phyloP scores from a whole-genome alignment of 352 stramenopile species.

The Globisporangium spinosum region DNA sequence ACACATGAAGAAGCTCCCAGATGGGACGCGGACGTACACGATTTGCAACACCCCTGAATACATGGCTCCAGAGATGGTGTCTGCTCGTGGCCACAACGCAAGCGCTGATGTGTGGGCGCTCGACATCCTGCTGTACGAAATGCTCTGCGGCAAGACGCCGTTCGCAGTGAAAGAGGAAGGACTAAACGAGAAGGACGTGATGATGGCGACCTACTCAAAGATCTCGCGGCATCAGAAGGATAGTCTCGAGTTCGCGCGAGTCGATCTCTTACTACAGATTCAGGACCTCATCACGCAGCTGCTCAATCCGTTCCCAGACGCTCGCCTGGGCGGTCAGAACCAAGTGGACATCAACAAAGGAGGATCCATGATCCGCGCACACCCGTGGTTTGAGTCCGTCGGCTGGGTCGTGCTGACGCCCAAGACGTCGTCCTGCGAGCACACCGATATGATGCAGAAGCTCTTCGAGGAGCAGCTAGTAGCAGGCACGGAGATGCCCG shows the following conservation, averaged over 20 bases:
- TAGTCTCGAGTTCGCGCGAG: constrained; percentile 42
- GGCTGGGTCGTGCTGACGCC: constrained; percentile 77
- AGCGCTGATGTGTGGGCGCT: constrained; percentile 85
- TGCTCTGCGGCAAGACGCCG: constrained; percentile 83
- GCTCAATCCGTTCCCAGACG: constrained; percentile 68
- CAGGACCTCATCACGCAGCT: constrained; percentile 62
- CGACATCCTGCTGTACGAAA: constrained; percentile 85
- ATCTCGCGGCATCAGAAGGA: constrained; percentile 75
- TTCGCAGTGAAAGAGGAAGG: constrained; percentile 68
- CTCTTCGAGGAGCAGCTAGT: constrained; percentile 59
- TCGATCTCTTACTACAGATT: constrained; percentile 53
- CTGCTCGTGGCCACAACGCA: constrained; percentile 68
- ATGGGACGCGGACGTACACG: constrained; percentile 79
- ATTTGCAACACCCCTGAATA: constrained; percentile 89
- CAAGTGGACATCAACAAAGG: constrained; percentile 75
- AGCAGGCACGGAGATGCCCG: constrained; percentile 39
- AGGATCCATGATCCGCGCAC: constrained; percentile 71
- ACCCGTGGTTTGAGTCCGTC: constrained; percentile 76
- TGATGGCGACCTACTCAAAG: constrained; percentile 85
- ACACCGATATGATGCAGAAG: constrained; percentile 45
- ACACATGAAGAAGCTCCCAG: constrained; percentile 80
- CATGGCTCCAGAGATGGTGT: constrained; percentile 88
- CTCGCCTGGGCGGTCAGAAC: constrained; percentile 63
- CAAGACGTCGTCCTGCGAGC: constrained; percentile 51
- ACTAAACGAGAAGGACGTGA: constrained; percentile 77